Evolutionary conservation across 495 filamentous ascomycete genomes (phyloP).

Genomic region (Tetracladium marchalianum): DNA sequence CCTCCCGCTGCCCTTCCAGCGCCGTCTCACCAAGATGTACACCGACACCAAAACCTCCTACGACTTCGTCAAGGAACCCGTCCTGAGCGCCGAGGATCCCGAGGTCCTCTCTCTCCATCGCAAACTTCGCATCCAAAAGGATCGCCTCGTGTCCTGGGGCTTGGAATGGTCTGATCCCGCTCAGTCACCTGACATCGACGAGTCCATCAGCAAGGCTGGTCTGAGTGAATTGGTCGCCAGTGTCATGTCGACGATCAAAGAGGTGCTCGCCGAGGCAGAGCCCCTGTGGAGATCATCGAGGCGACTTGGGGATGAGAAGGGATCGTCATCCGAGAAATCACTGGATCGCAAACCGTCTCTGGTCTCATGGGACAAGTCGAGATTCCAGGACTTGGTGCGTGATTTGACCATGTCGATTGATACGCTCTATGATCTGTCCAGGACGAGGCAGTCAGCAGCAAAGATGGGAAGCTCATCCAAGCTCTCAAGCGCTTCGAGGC

Average conservation of each 20-base stretch:
- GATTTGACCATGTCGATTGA: constrained; percentile 82
- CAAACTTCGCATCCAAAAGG: constrained; percentile 56
- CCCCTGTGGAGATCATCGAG: constrained; percentile 47
- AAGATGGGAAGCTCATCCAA: constrained; percentile 1
- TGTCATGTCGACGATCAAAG: constrained; percentile 83
- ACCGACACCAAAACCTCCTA: constrained; percentile 86
- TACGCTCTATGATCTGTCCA: constrained; percentile 77
- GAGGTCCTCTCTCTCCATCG: constrained; percentile 46
- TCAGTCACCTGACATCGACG: constrained; percentile 70
- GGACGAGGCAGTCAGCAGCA: constrained; percentile 41
- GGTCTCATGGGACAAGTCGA: constrained; percentile 47
- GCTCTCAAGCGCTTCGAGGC: constrained; percentile 1
- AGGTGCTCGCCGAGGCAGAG: constrained; percentile 78
- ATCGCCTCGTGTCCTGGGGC: constrained; percentile 78
- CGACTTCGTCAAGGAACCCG: constrained; percentile 67
- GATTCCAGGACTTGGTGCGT: constrained; percentile 59
- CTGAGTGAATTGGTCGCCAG: constrained; percentile 79
- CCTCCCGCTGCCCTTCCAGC: constrained; percentile 43
- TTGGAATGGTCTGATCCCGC: constrained; percentile 70
- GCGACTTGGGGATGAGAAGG: constrained; percentile 31
- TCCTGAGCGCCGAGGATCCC: constrained; percentile 45
- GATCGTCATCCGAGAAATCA: constrained; percentile 15
- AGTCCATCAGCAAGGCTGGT: constrained; percentile 71
- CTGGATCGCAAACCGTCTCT: constrained; percentile 13
- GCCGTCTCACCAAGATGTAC: constrained; percentile 79